Percentiles rank a stretch among this genome's conserved stretches.
These are phyloP conservation scores for Sporothrix schenckii DNA, from an alignment of 2,329 filamentous ascomycete species.

Conservation along the genomic window DNA sequence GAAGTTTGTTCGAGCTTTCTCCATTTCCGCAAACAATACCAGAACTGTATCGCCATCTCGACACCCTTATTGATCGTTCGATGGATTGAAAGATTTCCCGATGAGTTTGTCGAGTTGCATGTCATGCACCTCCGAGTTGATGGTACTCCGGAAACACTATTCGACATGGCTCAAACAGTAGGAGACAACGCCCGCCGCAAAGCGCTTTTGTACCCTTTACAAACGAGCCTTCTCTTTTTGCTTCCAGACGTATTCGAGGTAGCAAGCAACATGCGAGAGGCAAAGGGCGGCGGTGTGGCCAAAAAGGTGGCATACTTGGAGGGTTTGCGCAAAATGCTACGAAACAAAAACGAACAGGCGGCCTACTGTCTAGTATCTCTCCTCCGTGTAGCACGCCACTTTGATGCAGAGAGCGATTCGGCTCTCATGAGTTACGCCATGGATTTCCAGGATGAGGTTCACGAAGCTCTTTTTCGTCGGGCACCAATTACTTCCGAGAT, in stretches of 20 bases:
- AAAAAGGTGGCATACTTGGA: slow-evolving; percentile 70
- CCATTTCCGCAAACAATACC: slow-evolving; percentile 65
- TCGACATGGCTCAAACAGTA: slow-evolving; percentile 68
- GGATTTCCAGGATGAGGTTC: slow-evolving; percentile 70
- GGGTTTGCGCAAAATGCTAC: slow-evolving; percentile 62
- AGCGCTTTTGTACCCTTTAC: slow-evolving; percentile 62
- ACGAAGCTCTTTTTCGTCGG: slow-evolving; percentile 65
- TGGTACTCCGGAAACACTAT: slow-evolving; percentile 66
- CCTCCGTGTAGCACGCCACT: slow-evolving; percentile 65
- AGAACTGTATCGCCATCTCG: slow-evolving; percentile 65
- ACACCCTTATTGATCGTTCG: slow-evolving; percentile 65
- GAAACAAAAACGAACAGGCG: slow-evolving; percentile 67
- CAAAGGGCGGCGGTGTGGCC: slow-evolving; percentile 62
- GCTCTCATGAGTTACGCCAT: slow-evolving; percentile 65
- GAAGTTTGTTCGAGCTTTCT: slow-evolving; percentile 69
- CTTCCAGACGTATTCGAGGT: slow-evolving; percentile 71
- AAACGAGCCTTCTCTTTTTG: slow-evolving; percentile 64
- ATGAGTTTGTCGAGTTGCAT: slow-evolving; percentile 67
- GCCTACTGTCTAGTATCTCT: slow-evolving; percentile 67
- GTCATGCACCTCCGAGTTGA: slow-evolving; percentile 64
- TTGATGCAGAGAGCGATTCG: slow-evolving; percentile 64
- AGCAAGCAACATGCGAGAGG: slow-evolving; percentile 67
- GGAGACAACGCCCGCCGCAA: slow-evolving; percentile 61
- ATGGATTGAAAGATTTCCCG: slow-evolving; percentile 67
- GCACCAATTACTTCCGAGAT: slow-evolving; percentile 52